Base-by-base conservation (phyloP, 495 filamentous ascomycete species). In the Penicillium robsamsonii region DNA sequence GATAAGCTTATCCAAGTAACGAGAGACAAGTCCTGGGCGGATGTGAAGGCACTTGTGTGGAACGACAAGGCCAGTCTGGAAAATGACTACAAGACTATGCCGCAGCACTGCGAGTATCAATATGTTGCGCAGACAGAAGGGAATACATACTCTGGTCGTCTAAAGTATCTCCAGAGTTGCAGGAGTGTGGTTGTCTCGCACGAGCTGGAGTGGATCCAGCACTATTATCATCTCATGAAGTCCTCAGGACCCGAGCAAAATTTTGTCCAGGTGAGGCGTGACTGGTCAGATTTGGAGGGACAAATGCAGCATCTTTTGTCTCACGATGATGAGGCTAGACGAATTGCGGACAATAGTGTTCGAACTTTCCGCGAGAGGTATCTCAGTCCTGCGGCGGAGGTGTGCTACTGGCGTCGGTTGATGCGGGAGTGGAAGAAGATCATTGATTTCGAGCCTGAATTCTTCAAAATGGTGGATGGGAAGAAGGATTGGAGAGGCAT, bases 111-210 rank as follows among this genome's bases (percentile, higher is more conserved):
- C 45, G 41, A 59, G 18, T 59, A 59, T 31, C 38, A 55, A 43
- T 79, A 70, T 54, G 44, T 79, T 20, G 67, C 69, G 5, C 74
- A 83, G 25, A 75, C 74, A 0, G 77, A 80, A 63, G 79, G 73
- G 52, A 66, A 46, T 31, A 47, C 57, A n/a, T 80, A 73, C 60
- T 77, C 75, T n/a, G 78, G 73, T 24, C 65, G 70, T 15, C 64
- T 76, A 12, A 76, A 76, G 49, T 81, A 79, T 55, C 66, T 77
- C 11, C 76, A 77, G 42, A 73, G 74, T 45, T 84, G 81, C 63
- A 66, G 70, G 37, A 71, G 65, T 31, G 77, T 82, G 18, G 58
- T 79, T 38, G 66, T 83, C 44, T 57, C 67, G 5, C 62, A 66
- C 31, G 35, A 43, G 38, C 38, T 60, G 25, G 43, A 60, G 17